phyloP scores from a whole-genome alignment of 2,329 filamentous ascomycete species.

The Akanthomyces lecanii region DNA sequence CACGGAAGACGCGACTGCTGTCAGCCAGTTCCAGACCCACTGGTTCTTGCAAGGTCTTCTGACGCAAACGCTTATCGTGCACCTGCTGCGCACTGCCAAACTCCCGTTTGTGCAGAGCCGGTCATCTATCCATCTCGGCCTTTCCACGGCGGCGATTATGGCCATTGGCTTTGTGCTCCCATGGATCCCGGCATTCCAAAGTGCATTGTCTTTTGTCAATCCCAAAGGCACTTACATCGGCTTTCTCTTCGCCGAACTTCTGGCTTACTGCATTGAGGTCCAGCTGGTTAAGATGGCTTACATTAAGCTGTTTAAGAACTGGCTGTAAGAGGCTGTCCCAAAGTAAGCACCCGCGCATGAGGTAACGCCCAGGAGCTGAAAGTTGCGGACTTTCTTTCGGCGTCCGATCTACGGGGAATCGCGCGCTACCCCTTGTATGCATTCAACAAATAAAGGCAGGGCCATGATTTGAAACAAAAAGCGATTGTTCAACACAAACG shows the following conservation, averaged over 20 bases:
- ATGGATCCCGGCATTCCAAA: conserved; percentile 24
- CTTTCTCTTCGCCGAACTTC: conserved; percentile 23
- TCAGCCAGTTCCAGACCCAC: conserved; percentile 24
- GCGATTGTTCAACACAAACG: conserved; percentile 12
- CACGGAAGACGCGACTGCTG: conserved; percentile 15
- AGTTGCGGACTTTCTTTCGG: not conserved
- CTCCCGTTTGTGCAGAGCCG: conserved; percentile 26
- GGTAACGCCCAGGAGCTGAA: not conserved
- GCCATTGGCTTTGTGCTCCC: conserved; percentile 24
- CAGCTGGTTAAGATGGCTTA: conserved; percentile 28
- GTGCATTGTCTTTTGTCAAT: conserved; percentile 21
- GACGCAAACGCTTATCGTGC: conserved; percentile 29
- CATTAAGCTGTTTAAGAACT: conserved; percentile 24
- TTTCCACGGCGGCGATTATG: conserved; percentile 26
- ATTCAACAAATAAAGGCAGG: conserved; percentile 7
- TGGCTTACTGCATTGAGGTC: conserved; percentile 25
- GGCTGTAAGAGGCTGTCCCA: conserved; percentile 20
- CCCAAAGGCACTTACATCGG: conserved; percentile 23
- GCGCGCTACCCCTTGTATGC: not conserved
- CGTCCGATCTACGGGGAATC: not conserved
- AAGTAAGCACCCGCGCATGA: too few species aligned
- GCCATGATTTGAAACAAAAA: not conserved
- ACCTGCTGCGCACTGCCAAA: conserved; percentile 26
- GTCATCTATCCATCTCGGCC: conserved; percentile 20
- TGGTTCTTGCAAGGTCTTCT: conserved; percentile 28